phyloP scores from a whole-genome alignment of 257 asterid genomes.

The Misopates orontium region DNA sequence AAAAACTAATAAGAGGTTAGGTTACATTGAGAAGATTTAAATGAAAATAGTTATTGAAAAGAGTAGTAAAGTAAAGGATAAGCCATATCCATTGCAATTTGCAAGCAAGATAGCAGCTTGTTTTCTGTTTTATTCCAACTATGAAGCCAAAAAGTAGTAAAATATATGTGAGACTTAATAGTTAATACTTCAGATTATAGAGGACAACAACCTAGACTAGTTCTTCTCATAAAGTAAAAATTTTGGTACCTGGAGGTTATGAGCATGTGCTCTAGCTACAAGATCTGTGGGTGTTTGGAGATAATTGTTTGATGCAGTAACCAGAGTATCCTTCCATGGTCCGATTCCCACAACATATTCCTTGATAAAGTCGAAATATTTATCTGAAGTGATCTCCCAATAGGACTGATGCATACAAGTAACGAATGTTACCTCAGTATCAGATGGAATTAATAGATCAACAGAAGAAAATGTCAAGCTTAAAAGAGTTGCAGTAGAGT shows the following conservation, averaged over 20 bases:
- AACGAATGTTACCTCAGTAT: background rate
- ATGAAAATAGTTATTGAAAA: too few relatives aligned
- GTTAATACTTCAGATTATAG: too few relatives aligned
- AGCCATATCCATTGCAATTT: constrained; percentile 1
- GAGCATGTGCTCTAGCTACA: constrained; percentile 88
- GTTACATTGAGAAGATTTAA: too few relatives aligned
- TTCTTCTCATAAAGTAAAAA: background rate
- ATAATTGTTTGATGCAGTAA: constrained; percentile 55
- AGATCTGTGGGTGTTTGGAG: constrained; percentile 63
- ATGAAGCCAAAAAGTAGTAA: background rate
- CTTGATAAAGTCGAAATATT: constrained; percentile 76
- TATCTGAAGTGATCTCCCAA: constrained; percentile 86
- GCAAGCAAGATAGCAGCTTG: background rate
- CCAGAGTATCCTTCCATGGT: constrained; percentile 88
- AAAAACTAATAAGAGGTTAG: too few relatives aligned
- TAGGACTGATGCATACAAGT: constrained; percentile 55
- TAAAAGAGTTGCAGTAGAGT: background rate
- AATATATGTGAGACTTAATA: too few relatives aligned
- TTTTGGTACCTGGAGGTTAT: constrained; percentile 76
- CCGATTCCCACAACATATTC: constrained; percentile 91
- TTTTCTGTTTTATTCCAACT: background rate
- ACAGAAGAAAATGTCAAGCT: background rate
- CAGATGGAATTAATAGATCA: background rate
- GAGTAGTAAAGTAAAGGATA: too few relatives aligned
- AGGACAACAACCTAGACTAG: background rate